Evolutionary conservation across 345 rosid species (phyloP).

Genomic region (Pseudoturritis turrita): DNA sequence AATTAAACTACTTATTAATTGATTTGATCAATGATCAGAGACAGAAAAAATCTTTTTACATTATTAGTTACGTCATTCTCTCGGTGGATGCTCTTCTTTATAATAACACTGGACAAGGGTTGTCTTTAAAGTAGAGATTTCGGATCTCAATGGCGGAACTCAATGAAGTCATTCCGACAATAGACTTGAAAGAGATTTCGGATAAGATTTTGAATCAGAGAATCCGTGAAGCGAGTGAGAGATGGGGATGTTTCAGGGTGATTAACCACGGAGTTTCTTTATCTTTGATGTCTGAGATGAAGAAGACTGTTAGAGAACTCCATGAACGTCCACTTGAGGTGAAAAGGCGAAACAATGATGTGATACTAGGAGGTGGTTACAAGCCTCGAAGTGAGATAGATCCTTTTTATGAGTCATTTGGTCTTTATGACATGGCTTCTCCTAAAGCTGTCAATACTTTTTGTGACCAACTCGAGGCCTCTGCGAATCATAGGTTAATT

Average conservation of each 20-base stretch:
- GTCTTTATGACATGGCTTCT: conserved; percentile 64
- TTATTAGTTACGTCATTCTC: not conserved
- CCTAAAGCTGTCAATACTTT: conserved; percentile 47
- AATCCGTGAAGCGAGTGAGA: conserved; percentile 47
- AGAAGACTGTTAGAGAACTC: conserved; percentile 48
- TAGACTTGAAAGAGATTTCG: conserved; percentile 44
- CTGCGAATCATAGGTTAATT: conserved; percentile 55
- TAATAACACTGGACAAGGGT: not conserved
- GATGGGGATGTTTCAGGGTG: conserved; percentile 74
- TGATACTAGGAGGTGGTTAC: conserved; percentile 63
- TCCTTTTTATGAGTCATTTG: conserved; percentile 75
- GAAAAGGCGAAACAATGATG: conserved; percentile 52
- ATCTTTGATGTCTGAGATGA: conserved; percentile 55
- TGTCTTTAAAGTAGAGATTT: not conserved
- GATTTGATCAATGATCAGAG: too few relatives aligned
- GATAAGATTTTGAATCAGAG: conserved; percentile 33
- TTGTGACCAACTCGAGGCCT: conserved; percentile 59
- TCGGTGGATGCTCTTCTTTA: not conserved
- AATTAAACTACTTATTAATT: too few relatives aligned
- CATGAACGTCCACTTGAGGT: conserved; percentile 57
- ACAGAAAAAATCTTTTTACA: not conserved
- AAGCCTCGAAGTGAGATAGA: conserved; percentile 37
- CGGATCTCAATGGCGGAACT: not conserved
- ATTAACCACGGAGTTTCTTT: conserved; percentile 52
- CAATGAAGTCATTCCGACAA: conserved; percentile 33